Evolutionary conservation across 306 rosid genomes (phyloP), one percentile per base, ranked within the genome.

Genomic region (Acacia confusa): DNA sequence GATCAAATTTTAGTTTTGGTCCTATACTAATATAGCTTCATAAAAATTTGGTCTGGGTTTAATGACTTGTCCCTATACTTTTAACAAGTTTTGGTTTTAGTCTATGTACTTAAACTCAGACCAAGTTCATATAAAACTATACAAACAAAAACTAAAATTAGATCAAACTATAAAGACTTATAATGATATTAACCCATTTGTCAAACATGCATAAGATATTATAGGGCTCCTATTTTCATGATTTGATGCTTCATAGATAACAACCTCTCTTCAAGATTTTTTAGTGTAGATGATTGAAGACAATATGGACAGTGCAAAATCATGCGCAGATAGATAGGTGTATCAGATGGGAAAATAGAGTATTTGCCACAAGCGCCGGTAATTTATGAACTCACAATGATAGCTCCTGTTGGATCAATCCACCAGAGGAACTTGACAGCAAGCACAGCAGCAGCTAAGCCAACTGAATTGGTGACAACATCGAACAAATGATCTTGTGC

Each of bases 351-450:
- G 22, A 52, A 64, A n/a, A n/a, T 48, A 53, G 38, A 78, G 61
- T 16, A 11, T 43, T 57, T 48, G 25, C 11, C 13, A 63, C 32
- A 28, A 78, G 67, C 2, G 50, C 30, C 64, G 47, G 73, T 16
- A 32, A 65, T 32, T 61, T 70, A 72, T 77, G 66, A 84, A 86
- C 97, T 92, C 75, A 91, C 97, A 25, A 93, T 15, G 74, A 93
- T 90, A 80, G 97, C 97, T 82, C 97, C 97, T 20, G 80, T 2
- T 53, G 97, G 97, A 83, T 93, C 97, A 81, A 91, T 86, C 97
- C 97, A 91, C 94, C 94, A 91, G 57, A 3, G 0, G 78, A 66
- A 87, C 75, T 81, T 88, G 85, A 79, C 85, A 63, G 97, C 94
- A 19, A 93, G 86, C 14, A 90, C 88, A 32, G 97, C 97, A 76